phyloP scores from a whole-genome alignment of 177 flowering plant species.

The Vitis hybrid region DNA sequence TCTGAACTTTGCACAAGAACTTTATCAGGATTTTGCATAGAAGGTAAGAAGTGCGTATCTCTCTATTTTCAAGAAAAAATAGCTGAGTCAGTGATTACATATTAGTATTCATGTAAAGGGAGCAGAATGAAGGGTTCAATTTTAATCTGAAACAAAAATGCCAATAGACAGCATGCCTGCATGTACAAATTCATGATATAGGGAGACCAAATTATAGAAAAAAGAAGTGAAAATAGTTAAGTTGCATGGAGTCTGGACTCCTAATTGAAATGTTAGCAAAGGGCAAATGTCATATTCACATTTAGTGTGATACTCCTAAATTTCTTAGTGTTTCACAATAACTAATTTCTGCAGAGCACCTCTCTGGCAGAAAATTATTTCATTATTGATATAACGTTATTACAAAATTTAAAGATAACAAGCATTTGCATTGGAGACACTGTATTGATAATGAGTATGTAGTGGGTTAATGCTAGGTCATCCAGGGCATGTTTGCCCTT shows the following conservation, averaged over 20 bases:
- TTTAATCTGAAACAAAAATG: background rate
- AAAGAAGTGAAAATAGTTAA: background rate
- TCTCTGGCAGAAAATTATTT: background rate
- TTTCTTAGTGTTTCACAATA: background rate
- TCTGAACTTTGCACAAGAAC: slow-evolving; percentile 41
- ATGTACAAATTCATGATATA: background rate
- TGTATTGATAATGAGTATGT: too few species aligned
- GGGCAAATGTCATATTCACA: too few species aligned
- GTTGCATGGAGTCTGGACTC: too few species aligned
- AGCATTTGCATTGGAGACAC: too few species aligned
- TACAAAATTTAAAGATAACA: background rate
- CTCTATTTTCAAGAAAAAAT: slow-evolving; percentile 33
- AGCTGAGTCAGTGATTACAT: slow-evolving; percentile 2
- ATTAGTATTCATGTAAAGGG: slow-evolving; percentile 1
- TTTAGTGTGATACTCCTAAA: background rate
- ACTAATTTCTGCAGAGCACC: background rate
- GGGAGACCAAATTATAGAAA: background rate
- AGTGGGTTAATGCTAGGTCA: too few species aligned
- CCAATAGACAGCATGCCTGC: slow-evolving; percentile 2
- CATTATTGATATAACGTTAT: background rate
- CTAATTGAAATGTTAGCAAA: too few species aligned
- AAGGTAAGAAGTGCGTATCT: slow-evolving; percentile 17
- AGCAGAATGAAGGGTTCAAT: background rate
- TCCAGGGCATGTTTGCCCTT: too few species aligned
- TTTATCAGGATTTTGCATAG: slow-evolving; percentile 36